These are phyloP conservation scores for Diaporthe aspalathi DNA, from an alignment of 2,329 filamentous ascomycete species.

Conservation along the genomic window DNA sequence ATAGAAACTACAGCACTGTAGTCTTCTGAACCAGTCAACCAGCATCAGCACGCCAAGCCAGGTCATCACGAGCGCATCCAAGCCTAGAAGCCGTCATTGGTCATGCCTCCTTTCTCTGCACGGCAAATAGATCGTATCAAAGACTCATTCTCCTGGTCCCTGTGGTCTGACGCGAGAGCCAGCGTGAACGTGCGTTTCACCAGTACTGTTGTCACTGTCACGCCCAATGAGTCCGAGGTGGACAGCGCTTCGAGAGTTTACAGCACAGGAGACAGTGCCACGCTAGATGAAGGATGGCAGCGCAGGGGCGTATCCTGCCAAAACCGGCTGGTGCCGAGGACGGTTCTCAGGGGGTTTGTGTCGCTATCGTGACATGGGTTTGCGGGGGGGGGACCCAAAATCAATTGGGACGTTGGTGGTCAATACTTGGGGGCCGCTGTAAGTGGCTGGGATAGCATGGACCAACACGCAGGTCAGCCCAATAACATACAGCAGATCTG, in stretches of 20 bases:
- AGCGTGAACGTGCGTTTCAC: background rate
- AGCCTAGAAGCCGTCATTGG: background rate
- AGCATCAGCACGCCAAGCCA: background rate
- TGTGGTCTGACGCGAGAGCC: background rate
- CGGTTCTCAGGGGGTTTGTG: background rate
- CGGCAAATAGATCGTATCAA: background rate
- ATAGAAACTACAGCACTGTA: background rate
- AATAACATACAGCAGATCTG: slow-evolving; percentile 23
- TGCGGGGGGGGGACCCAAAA: background rate
- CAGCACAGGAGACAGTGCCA: background rate
- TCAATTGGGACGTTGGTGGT: background rate
- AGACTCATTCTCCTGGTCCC: background rate
- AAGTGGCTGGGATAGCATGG: slow-evolving; percentile 20
- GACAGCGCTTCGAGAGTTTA: slow-evolving; percentile 9
- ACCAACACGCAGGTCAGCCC: slow-evolving; percentile 1
- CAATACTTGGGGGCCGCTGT: background rate
- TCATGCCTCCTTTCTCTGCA: background rate
- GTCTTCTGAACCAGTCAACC: background rate
- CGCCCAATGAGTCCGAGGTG: background rate
- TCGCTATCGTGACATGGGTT: background rate
- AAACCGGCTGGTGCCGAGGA: slow-evolving; percentile 1
- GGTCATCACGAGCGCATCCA: background rate
- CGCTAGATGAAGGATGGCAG: background rate
- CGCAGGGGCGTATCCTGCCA: slow-evolving; percentile 13
- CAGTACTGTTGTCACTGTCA: background rate